A percentile compares a stretch with the other conserved stretches of the same genome.
These are phyloP conservation scores for Sungouiella thailandica DNA, from an alignment of 805 yeast species.

Conservation along the genomic window DNA sequence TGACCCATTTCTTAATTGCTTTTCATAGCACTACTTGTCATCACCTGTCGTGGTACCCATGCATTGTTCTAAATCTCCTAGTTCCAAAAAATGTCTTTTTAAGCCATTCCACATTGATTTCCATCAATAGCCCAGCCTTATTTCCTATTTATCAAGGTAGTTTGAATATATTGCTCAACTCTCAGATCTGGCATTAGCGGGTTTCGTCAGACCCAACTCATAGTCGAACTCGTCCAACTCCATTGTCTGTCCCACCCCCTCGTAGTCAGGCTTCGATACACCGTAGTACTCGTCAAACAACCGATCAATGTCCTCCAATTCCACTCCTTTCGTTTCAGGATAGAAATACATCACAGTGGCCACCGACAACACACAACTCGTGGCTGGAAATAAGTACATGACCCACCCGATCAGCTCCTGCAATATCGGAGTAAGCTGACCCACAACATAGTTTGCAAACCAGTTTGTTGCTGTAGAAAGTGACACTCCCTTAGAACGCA, in stretches of 20 bases:
- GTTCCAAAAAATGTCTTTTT: too few relatives aligned
- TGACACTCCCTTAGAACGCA: slow-evolving; percentile 41
- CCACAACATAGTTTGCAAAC: slow-evolving; percentile 42
- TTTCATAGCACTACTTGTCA: too few relatives aligned
- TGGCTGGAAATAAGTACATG: slow-evolving; percentile 37
- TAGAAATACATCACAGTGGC: slow-evolving; percentile 30
- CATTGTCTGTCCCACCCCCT: slow-evolving; percentile 9
- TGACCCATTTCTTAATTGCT: too few relatives aligned
- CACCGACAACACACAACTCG: slow-evolving; percentile 32
- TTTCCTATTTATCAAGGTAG: too few relatives aligned
- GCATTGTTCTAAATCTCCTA: too few relatives aligned
- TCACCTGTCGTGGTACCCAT: too few relatives aligned
- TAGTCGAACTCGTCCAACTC: slow-evolving; percentile 24
- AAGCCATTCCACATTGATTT: too few relatives aligned
- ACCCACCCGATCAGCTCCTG: slow-evolving; percentile 38
- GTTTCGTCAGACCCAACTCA: too few relatives aligned
- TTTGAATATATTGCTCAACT: too few relatives aligned
- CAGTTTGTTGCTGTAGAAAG: slow-evolving; percentile 42
- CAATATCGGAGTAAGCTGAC: slow-evolving; percentile 40
- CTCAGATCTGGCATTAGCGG: too few relatives aligned
- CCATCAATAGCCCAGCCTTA: too few relatives aligned
- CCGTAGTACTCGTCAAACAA: slow-evolving; percentile 32
- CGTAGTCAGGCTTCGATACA: slow-evolving; percentile 12
- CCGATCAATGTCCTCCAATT: slow-evolving; percentile 37
- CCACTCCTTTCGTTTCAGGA: slow-evolving; percentile 43